These are phyloP conservation scores for Diaporthe vexans DNA, from an alignment of 2,329 filamentous ascomycete genomes.

Conservation along the genomic window DNA sequence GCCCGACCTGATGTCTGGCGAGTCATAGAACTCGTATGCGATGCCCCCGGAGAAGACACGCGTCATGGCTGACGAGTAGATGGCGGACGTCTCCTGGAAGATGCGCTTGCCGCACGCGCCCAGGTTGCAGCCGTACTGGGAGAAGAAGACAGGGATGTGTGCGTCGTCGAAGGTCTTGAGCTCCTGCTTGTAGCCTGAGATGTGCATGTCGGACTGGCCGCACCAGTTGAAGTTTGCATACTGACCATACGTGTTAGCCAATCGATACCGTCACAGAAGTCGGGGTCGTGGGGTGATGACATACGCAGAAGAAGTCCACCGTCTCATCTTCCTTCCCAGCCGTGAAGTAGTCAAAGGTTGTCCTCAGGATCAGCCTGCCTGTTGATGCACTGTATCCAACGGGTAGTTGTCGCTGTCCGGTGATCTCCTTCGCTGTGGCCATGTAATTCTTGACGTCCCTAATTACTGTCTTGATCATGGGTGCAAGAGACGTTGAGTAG, in stretches of 20 bases:
- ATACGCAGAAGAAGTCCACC: slow-evolving; percentile 42
- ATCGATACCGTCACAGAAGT: not conserved
- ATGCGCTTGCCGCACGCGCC: slow-evolving; percentile 60
- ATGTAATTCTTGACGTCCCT: slow-evolving; percentile 50
- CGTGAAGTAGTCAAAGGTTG: slow-evolving; percentile 41
- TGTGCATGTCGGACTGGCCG: slow-evolving; percentile 63
- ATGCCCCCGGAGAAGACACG: slow-evolving; percentile 69
- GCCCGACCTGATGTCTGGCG: slow-evolving; percentile 51
- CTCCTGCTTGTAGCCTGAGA: slow-evolving; percentile 58
- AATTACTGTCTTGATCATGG: slow-evolving; percentile 45
- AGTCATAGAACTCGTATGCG: slow-evolving; percentile 73
- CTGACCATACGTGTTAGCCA: slow-evolving; percentile 3
- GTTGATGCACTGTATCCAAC: slow-evolving; percentile 41
- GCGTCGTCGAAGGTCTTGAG: slow-evolving; percentile 66
- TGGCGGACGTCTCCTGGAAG: slow-evolving; percentile 69
- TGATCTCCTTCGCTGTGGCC: slow-evolving; percentile 30
- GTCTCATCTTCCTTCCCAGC: slow-evolving; percentile 39
- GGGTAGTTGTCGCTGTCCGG: slow-evolving; percentile 38
- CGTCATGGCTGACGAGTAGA: slow-evolving; percentile 70
- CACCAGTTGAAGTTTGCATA: slow-evolving; percentile 73
- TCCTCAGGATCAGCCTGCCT: slow-evolving; percentile 36
- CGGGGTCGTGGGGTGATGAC: not conserved
- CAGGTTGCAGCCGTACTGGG: slow-evolving; percentile 69
- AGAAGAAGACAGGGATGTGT: slow-evolving; percentile 75
- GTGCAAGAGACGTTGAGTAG: slow-evolving; percentile 39